Evolutionary conservation across 306 rosid species (phyloP).

Genomic region (Aeschynomene evenia): DNA sequence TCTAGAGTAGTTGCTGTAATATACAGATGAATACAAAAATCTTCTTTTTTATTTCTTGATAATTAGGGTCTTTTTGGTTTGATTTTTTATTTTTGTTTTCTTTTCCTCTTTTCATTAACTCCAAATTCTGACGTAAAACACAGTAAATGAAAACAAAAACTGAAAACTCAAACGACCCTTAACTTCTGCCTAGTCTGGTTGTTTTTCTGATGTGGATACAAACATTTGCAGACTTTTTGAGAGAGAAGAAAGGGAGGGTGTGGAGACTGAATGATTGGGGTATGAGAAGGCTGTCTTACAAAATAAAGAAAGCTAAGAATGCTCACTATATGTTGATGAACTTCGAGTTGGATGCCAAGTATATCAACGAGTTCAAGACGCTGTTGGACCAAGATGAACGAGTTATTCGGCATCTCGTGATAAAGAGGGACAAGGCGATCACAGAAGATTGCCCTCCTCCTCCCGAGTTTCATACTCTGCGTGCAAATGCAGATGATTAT

Average conservation of each 20-base stretch:
- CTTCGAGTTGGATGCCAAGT: slow-evolving; percentile 80
- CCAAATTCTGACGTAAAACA: too few relatives aligned
- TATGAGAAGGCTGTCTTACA: slow-evolving; percentile 81
- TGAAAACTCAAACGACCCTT: too few relatives aligned
- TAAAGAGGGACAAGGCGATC: slow-evolving; percentile 79
- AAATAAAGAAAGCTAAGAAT: slow-evolving; percentile 68
- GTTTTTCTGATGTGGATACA: slow-evolving; percentile 12
- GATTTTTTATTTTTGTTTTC: too few relatives aligned
- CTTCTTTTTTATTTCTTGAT: neutral
- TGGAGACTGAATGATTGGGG: slow-evolving; percentile 96
- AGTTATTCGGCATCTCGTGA: slow-evolving; percentile 80
- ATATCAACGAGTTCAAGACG: slow-evolving; percentile 82
- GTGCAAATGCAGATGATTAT: slow-evolving; percentile 42
- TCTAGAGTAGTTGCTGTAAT: neutral
- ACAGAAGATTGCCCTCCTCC: slow-evolving; percentile 96
- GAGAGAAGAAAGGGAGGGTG: slow-evolving; percentile 85
- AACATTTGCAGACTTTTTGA: slow-evolving; percentile 62
- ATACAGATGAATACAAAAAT: neutral
- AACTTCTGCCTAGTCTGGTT: slow-evolving; percentile 11
- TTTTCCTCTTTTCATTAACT: too few relatives aligned
- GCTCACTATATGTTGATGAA: slow-evolving; percentile 87
- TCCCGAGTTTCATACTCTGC: slow-evolving; percentile 54
- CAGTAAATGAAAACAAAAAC: too few relatives aligned
- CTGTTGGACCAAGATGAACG: slow-evolving; percentile 87
- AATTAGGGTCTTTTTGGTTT: neutral